Conservation (phyloP, 305 asterid genomes). For the Solanum hybrid region DNA sequence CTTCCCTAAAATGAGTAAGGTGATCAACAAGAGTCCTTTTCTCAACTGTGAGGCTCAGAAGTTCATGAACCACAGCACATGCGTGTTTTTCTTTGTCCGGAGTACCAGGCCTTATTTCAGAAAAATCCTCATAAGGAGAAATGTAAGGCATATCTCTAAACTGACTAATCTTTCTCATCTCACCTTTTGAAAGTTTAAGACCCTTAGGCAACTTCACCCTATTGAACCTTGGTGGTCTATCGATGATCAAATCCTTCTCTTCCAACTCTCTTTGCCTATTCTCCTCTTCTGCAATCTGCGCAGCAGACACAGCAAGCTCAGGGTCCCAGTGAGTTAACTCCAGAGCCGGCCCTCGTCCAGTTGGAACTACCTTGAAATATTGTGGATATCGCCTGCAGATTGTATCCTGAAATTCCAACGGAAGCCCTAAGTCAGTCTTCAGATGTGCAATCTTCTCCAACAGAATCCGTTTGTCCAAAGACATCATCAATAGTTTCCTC, state of each 20-base stretch:
- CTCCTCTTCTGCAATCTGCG: constrained; percentile 90
- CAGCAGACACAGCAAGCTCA: constrained; percentile 89
- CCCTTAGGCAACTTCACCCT: constrained; percentile 79
- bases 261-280: constrained; percentile 48
- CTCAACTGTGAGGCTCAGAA: constrained; percentile 82
- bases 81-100: constrained; percentile 78
- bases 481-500: constrained; percentile 93
- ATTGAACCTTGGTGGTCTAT: constrained; percentile 58
- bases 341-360: constrained; percentile 75
- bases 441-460: constrained; percentile 90
- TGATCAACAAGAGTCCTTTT: constrained; percentile 94
- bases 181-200: constrained; percentile 78
- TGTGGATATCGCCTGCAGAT: constrained; percentile 86
- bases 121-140: constrained; percentile 77
- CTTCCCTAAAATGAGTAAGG: constrained; percentile 88
- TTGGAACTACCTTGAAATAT: constrained; percentile 65
- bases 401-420: constrained; percentile 70
- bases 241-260: constrained; percentile 73
- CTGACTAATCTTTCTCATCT: constrained; percentile 69
- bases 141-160: constrained; percentile 74
- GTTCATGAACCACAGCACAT: constrained; percentile 82
- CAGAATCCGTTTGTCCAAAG: constrained; percentile 72
- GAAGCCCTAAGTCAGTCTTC: constrained; percentile 81
- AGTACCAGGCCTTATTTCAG: constrained; percentile 53
- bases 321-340: constrained; percentile 92